Conservation (phyloP, 2,329 filamentous ascomycete species). For the Paecilomyces dactylethromorphus region DNA sequence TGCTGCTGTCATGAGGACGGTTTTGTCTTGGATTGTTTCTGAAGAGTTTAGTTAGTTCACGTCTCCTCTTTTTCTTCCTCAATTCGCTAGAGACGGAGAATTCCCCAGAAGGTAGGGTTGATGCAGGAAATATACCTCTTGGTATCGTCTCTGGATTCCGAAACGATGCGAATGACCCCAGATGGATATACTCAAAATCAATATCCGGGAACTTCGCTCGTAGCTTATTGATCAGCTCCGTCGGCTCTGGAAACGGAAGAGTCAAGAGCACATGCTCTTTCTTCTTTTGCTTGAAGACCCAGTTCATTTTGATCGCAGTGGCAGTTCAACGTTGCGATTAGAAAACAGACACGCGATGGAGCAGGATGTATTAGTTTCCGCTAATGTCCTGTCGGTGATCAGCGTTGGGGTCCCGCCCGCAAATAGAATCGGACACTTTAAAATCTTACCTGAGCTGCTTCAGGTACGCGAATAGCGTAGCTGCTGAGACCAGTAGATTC, state of each 20-base stretch:
- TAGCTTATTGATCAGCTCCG: slow-evolving; percentile 29
- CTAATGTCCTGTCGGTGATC: neutral
- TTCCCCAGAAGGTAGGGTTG: too few relatives aligned
- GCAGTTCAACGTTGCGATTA: neutral
- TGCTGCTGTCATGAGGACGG: neutral
- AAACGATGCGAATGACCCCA: slow-evolving; percentile 9
- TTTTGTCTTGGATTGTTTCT: slow-evolving; percentile 1
- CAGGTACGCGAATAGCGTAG: too few relatives aligned
- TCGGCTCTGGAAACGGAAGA: slow-evolving; percentile 37
- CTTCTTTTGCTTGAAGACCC: neutral
- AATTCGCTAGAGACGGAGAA: neutral
- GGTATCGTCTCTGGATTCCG: slow-evolving; percentile 5
- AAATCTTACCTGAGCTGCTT: neutral
- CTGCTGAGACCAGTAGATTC: neutral
- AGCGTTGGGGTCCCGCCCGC: neutral
- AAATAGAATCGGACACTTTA: neutral
- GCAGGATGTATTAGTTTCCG: neutral
- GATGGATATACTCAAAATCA: slow-evolving; percentile 35
- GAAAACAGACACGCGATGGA: neutral
- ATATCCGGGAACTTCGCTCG: slow-evolving; percentile 39
- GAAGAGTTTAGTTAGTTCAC: neutral
- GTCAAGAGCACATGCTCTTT: slow-evolving; percentile 38
- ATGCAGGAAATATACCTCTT: neutral
- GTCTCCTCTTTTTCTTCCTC: neutral
- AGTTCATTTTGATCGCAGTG: neutral